Evolutionary conservation across 2,329 filamentous ascomycete species (phyloP).

Genomic region (Paecilomyces formosus): DNA sequence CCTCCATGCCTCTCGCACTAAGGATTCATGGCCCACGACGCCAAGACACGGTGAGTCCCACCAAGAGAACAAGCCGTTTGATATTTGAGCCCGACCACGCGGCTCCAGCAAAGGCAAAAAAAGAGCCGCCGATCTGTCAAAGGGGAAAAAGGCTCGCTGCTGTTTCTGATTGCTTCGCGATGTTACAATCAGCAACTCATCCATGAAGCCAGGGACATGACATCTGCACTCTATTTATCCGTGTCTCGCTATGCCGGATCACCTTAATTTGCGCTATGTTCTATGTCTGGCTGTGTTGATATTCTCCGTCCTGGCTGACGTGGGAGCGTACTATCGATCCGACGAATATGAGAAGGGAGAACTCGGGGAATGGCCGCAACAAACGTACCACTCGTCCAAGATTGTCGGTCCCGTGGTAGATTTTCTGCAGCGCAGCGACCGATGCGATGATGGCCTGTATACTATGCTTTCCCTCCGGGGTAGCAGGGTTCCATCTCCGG

Average conservation of each 20-base stretch:
- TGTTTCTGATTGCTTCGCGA: neutral
- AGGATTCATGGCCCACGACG: neutral
- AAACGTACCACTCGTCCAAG: conserved; percentile 16
- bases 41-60: neutral
- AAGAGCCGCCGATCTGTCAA: neutral
- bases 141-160: neutral
- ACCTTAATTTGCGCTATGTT: neutral
- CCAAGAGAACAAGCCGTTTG: neutral
- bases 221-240: neutral
- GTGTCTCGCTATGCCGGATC: neutral
- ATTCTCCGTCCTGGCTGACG: neutral
- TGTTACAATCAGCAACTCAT: neutral
- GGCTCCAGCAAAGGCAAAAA: neutral
- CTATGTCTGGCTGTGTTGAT: neutral
- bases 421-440: conserved; percentile 13
- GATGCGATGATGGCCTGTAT: conserved; percentile 32
- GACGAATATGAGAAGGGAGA: conserved; percentile 12
- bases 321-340: neutral
- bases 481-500: conserved; percentile 21
- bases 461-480: conserved; percentile 36
- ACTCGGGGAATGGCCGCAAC: conserved; percentile 17
- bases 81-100: neutral
- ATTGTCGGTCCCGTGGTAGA: conserved; percentile 18
- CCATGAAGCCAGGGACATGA: neutral
- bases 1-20: neutral